Evolutionary conservation across 345 rosid genomes (phyloP).

Genomic region (Mercurialis annua): DNA sequence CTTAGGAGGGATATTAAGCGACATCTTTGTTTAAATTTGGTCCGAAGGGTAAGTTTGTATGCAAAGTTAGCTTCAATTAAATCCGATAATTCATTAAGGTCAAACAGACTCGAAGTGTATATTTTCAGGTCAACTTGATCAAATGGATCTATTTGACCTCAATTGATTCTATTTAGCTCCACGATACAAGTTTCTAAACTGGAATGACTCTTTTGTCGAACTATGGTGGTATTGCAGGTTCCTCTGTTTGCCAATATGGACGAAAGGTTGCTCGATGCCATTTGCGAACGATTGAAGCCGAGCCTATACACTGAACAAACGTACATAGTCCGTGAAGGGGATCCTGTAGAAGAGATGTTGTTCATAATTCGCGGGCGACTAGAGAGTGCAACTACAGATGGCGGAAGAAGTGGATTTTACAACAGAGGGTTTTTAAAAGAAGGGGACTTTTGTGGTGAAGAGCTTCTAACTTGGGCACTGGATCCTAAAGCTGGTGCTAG

Average conservation of each 20-base stretch:
- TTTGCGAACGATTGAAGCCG: constrained; percentile 85
- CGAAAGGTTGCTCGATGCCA: constrained; percentile 75
- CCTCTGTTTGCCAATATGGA: constrained; percentile 89
- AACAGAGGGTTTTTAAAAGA: constrained; percentile 66
- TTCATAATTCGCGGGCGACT: constrained; percentile 76
- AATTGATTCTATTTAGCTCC: no score
- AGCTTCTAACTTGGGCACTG: constrained; percentile 74
- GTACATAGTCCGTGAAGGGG: constrained; percentile 76
- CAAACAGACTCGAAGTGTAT: no score
- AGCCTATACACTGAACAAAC: constrained; percentile 70
- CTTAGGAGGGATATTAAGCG: constrained; percentile 83
- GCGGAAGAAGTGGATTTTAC: constrained; percentile 85
- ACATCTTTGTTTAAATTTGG: constrained; percentile 78
- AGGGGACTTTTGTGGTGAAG: constrained; percentile 80
- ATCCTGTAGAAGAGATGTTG: constrained; percentile 85
- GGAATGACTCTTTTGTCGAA: no score
- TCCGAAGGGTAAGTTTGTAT: constrained; percentile 74
- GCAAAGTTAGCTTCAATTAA: not conserved
- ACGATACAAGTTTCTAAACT: no score
- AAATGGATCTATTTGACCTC: no score
- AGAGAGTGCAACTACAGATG: constrained; percentile 89
- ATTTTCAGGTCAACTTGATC: no score
- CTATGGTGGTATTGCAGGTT: constrained; percentile 38
- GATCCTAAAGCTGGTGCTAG: constrained; percentile 63
- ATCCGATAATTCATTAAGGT: no score